Conservation (phyloP, 768 basidiomycete genomes). For the Pleurotus platypus region DNA sequence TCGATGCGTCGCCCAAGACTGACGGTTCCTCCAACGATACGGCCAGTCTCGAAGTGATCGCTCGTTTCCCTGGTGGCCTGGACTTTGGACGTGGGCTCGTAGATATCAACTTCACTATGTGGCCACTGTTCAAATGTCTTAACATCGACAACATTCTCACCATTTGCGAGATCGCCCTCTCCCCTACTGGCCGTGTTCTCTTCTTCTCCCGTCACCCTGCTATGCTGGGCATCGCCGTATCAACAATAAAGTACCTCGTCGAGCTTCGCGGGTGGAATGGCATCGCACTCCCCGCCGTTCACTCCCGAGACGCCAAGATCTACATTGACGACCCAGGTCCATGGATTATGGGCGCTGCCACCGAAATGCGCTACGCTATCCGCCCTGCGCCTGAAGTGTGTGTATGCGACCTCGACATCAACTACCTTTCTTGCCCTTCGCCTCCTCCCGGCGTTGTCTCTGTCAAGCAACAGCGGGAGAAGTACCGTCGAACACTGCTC, state of each 20-base stretch:
- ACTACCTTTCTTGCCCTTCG: constrained; percentile 77
- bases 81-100: constrained; percentile 90
- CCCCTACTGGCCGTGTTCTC: constrained; percentile 73
- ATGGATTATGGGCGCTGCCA: constrained; percentile 90
- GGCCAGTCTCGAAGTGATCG: constrained; percentile 73
- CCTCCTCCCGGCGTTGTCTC: constrained; percentile 77
- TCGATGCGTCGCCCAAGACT: constrained; percentile 73
- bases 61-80: constrained; percentile 88
- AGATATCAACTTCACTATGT: constrained; percentile 95
- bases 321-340: constrained; percentile 96
- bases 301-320: constrained; percentile 87
- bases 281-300: constrained; percentile 76
- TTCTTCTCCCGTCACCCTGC: constrained; percentile 89
- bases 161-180: constrained; percentile 83
- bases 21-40: constrained; percentile 36
- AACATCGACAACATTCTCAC: constrained; percentile 93
- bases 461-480: constrained; percentile 75
- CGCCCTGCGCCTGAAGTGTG: constrained; percentile 79
- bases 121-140: constrained; percentile 91
- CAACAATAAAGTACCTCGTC: constrained; percentile 86
- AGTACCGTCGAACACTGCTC: constrained; percentile 69
- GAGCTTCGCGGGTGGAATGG: constrained; percentile 94
- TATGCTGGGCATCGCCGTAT: constrained; percentile 92
- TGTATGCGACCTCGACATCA: constrained; percentile 83
- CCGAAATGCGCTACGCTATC: constrained; percentile 78